Base-by-base conservation (phyloP, 192 early-diverging fungal species). In the Backusella liffmaniae region DNA sequence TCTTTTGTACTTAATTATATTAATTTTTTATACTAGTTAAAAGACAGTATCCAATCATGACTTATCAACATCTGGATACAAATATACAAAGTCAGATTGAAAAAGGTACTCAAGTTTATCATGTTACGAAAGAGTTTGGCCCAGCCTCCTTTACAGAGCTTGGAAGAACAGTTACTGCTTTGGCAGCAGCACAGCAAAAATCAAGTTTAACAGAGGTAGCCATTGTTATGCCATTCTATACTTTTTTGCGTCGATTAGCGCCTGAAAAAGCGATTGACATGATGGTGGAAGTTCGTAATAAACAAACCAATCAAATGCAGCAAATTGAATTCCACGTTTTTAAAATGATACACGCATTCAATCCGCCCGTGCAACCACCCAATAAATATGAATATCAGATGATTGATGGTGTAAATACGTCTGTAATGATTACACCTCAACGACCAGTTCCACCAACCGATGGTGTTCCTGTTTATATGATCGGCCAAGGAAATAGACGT, bases 41-140 rank as follows among this genome's bases (percentile, higher is more conserved):
- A 9, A 77, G 85, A 34, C 84, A 85, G 32, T 88, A 85, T 35
- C 82, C 85, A 46, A 78, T 79, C 29, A 79, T 85, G 23, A 73
- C 83, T 15, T 89, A 89, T 65, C 75, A 80, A 34, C 82, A 82
- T 49, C 68, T 89, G 34, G 79, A 85, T 65, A 74, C 82, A 18
- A 42, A 79, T 23, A 65, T 79, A 10, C 56, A 62, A 49, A 59
- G 71, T 35, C 59, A 49, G 3, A 79, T 84, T 42, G 76, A 77
- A 32, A 80, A 82, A 74, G 81, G 73, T 35, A 84, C 84, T 30
- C 79, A 77, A 44, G 85, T 89, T n/a, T 89, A 86, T 39, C 88
- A 89, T 66, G 77, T 89, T 53, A 88, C 86, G 26, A 86, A 88
- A 68, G 88, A 89, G 51, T 89, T 88, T 80, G 86, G 86, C 15